Conservation (phyloP, 164 flowering plant genomes). For the Vitis rotundifolia region DNA sequence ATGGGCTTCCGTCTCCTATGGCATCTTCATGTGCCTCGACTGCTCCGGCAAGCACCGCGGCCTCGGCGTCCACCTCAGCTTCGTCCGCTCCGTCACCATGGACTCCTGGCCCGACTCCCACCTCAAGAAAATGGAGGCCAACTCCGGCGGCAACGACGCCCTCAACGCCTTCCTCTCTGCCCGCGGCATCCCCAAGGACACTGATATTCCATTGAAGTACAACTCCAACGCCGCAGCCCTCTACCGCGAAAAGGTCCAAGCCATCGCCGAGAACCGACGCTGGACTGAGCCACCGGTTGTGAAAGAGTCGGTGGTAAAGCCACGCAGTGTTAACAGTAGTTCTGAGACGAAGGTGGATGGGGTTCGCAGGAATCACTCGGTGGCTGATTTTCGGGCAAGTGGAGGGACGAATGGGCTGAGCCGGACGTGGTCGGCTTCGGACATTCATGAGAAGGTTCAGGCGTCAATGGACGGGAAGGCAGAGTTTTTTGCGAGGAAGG, state of each 20-base stretch:
- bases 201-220: slow-evolving; percentile 80
- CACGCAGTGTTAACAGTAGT: too few relatives aligned
- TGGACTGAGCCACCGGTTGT: slow-evolving; percentile 83
- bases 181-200: slow-evolving; percentile 75
- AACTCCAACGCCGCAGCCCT: slow-evolving; percentile 73
- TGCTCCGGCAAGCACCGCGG: slow-evolving; percentile 99
- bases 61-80: slow-evolving; percentile 96
- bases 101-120: slow-evolving; percentile 99
- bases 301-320: slow-evolving; percentile 30
- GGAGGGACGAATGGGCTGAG: too few relatives aligned
- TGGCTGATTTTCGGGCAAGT: too few relatives aligned
- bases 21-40: slow-evolving; percentile 97
- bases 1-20: slow-evolving; percentile 99
- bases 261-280: slow-evolving; percentile 71
- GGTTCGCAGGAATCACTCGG: too few relatives aligned
- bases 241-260: slow-evolving; percentile 72
- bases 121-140: slow-evolving; percentile 84
- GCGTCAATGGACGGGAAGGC: slow-evolving; percentile 88
- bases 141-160: slow-evolving; percentile 70
- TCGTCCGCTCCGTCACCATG: slow-evolving; percentile 98
- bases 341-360: too few relatives aligned
- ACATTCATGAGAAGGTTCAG: slow-evolving; percentile 1
- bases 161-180: slow-evolving; percentile 64
- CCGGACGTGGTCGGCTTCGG: too few relatives aligned
- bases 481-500: slow-evolving; percentile 67